These are phyloP conservation scores for Chenopodium album DNA, from an alignment of 148 eudicot species.

Conservation along the genomic window DNA sequence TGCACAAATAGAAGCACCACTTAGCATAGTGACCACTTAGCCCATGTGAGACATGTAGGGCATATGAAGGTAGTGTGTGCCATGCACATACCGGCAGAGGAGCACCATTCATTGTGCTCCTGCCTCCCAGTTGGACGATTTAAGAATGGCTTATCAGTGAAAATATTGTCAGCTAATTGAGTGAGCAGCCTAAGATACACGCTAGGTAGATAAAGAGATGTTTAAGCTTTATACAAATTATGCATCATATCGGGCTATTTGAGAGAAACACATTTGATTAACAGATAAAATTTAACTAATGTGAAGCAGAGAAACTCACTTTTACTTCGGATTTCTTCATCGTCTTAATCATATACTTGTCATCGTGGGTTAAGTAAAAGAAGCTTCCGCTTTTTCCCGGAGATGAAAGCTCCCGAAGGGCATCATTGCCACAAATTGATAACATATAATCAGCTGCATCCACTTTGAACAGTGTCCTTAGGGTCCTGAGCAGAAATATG, in stretches of 20 bases:
- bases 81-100: background rate
- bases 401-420: conserved; percentile 87
- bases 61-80: background rate
- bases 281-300: background rate
- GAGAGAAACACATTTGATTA: background rate
- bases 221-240: no score
- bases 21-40: background rate
- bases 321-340: conserved; percentile 81
- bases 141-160: background rate
- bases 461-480: conserved; percentile 79
- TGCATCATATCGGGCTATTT: background rate
- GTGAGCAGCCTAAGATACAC: background rate
- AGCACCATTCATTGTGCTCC: background rate
- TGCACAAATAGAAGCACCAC: background rate
- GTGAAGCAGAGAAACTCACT: conserved; percentile 42
- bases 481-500: conserved; percentile 46
- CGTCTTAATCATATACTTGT: conserved; percentile 90
- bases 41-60: background rate
- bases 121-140: background rate
- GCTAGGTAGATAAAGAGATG: background rate
- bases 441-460: conserved; percentile 94
- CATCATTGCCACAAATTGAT: conserved; percentile 82
- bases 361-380: conserved; percentile 81
- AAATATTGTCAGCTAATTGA: background rate
- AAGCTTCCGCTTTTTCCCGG: conserved; percentile 97